Evolutionary conservation across 2,329 filamentous ascomycete species (phyloP).

Genomic region (Seiridium unicorne): DNA sequence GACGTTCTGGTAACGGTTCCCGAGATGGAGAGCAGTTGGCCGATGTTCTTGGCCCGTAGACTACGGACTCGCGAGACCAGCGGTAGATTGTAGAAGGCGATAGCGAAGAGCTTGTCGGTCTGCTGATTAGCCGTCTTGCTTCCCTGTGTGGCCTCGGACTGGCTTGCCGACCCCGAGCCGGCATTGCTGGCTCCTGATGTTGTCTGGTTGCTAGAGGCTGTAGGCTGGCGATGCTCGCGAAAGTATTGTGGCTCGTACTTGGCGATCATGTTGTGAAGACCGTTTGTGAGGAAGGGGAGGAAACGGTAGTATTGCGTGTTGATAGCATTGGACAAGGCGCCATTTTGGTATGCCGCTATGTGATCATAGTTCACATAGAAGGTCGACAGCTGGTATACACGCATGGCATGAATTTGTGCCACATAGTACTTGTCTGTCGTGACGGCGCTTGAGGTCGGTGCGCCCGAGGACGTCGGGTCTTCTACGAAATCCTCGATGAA

Average conservation of each 20-base stretch:
- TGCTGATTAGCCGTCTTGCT: constrained; percentile 86
- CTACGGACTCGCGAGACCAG: constrained; percentile 83
- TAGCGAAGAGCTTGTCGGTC: constrained; percentile 91
- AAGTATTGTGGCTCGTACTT: constrained; percentile 96
- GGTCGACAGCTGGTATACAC: constrained; percentile 73
- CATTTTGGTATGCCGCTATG: constrained; percentile 72
- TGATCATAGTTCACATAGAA: constrained; percentile 89
- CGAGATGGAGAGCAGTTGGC: constrained; percentile 90
- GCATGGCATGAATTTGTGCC: constrained; percentile 77
- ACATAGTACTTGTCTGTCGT: constrained; percentile 83
- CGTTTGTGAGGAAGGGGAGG: constrained; percentile 84
- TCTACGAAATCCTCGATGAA: constrained; percentile 81
- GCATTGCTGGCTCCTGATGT: constrained; percentile 65
- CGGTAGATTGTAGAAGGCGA: constrained; percentile 91
- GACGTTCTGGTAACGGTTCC: constrained; percentile 96
- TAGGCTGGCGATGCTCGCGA: constrained; percentile 83
- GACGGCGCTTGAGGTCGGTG: constrained; percentile 66
- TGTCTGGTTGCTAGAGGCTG: constrained; percentile 69
- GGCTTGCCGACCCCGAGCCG: constrained; percentile 60
- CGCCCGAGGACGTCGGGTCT: constrained; percentile 61
- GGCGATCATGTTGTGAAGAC: constrained; percentile 87
- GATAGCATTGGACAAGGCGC: constrained; percentile 80
- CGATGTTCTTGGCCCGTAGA: constrained; percentile 85
- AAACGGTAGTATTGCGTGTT: constrained; percentile 93
- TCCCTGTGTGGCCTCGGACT: constrained; percentile 59